Evolutionary conservation across 129 eudicot genomes (phyloP).

Genomic region (Flaveria bidentis): DNA sequence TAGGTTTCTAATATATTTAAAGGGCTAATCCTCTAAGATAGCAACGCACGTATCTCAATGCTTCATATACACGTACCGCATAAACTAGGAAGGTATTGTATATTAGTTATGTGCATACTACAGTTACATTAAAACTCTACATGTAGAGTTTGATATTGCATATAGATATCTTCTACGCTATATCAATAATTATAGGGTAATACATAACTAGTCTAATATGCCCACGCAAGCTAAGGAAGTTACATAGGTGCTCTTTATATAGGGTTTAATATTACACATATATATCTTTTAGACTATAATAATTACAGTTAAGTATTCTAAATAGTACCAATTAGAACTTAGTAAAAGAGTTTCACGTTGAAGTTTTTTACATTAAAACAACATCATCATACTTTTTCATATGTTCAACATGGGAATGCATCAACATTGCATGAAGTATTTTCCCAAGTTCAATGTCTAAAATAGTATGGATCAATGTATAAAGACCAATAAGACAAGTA

Average conservation of each 20-base stretch:
- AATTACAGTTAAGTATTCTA: neutral
- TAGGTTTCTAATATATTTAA: neutral
- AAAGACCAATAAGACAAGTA: neutral
- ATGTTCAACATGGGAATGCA: neutral
- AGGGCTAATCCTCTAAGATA: neutral
- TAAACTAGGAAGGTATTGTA: neutral
- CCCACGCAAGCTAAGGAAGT: neutral
- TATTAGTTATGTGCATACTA: neutral
- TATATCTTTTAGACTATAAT: neutral
- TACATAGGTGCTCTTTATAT: neutral
- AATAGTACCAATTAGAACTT: neutral
- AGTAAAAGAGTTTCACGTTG: neutral
- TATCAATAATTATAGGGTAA: neutral
- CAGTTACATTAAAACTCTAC: neutral
- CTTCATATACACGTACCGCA: neutral
- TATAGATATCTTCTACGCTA: neutral
- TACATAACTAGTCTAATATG: neutral
- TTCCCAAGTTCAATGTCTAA: neutral
- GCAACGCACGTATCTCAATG: neutral
- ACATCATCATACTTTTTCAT: conserved; percentile 8
- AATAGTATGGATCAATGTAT: neutral
- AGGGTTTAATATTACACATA: neutral
- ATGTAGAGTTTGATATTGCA: neutral
- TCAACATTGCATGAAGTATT: neutral
- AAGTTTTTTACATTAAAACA: neutral